Base-by-base conservation (phyloP, 2,329 filamentous ascomycete species). In the Beauveria varroae region DNA sequence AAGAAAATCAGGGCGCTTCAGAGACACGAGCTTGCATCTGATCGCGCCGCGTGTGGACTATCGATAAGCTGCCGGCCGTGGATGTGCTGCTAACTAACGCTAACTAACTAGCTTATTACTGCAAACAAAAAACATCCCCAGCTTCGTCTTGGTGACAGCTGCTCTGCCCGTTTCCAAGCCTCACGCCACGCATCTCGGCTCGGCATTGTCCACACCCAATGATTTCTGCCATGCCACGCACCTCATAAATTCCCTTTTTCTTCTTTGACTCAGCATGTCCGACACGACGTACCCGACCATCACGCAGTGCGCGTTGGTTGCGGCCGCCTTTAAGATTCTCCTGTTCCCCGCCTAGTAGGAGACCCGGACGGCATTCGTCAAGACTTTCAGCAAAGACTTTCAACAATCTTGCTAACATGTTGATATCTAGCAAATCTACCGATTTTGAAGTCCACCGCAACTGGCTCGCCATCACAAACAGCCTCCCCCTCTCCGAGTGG, bases 401-500 rank as follows among this genome's bases (percentile, higher is more conserved):
- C 12, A 22, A 10, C 1, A 9, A 18, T 1, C 20, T 22, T 3
- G 6, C 41, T 57, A n/a, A 57, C 54, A 16, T 40, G 8, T 28
- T 30, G 5, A 37, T 1, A 51, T 41, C 2, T 75, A 97, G 93
- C 81, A 97, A 96, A 81, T 99, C 95, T 6, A 99, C 95, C 68
- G 95, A 99, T 75, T 99, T 99, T 70, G 95, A 99, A 75, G 95
- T 99, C 60, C 95, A 99, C 76, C 88, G 95, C 66, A 99, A 99
- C 79, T 99, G 95, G 95, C 86, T 99, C 46, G 95, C 95, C 65
- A 91, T 98, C 68, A 98, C 95, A 5, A 82, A 96, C 76, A 96
- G 90, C 64, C 82, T 98, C 22, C 90, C 93, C 3, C 76, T 93
- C 56, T 86, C 89, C 74, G 81, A 96, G 67, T 99, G 95, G 95